These are phyloP conservation scores for Hypoxylon perforatum DNA, from an alignment of 495 filamentous ascomycete genomes.

Conservation along the genomic window DNA sequence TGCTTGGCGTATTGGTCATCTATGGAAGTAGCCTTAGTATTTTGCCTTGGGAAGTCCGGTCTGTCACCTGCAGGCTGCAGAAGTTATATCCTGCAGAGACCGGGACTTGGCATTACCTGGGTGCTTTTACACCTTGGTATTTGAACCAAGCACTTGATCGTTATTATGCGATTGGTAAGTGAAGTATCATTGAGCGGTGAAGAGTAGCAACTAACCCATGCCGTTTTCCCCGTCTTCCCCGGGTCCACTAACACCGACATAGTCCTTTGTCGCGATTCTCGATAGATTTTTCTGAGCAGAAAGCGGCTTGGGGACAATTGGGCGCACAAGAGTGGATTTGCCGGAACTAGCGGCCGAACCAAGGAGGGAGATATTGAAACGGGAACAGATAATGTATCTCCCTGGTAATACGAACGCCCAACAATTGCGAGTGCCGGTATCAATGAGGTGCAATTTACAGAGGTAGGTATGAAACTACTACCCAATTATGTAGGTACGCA, in stretches of 20 bases:
- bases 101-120: constrained; percentile 28
- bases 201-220: constrained; percentile 20
- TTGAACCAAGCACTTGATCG: constrained; percentile 18
- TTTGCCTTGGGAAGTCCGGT: constrained; percentile 15
- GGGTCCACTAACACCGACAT: constrained; percentile 39
- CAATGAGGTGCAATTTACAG: constrained; percentile 12
- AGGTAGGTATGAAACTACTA: constrained; percentile 21
- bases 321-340: constrained; percentile 27
- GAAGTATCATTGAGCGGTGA: constrained; percentile 38
- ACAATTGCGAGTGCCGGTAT: constrained; percentile 23
- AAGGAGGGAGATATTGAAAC: constrained; percentile 14
- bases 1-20: too few species aligned
- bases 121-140: constrained; percentile 39
- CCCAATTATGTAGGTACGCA: constrained; percentile 32
- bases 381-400: constrained; percentile 12
- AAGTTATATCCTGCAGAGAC: constrained; percentile 31
- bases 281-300: constrained; percentile 11
- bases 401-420: constrained; percentile 28
- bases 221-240: constrained; percentile 37
- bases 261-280: constrained; percentile 9
- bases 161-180: constrained; percentile 28
- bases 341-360: constrained; percentile 30
- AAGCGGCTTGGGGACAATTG: constrained; percentile 17
- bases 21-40: background rate
- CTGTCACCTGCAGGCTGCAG: constrained; percentile 34